phyloP scores from a whole-genome alignment of 208 protist genomes.

The Crithidia thermophila region DNA sequence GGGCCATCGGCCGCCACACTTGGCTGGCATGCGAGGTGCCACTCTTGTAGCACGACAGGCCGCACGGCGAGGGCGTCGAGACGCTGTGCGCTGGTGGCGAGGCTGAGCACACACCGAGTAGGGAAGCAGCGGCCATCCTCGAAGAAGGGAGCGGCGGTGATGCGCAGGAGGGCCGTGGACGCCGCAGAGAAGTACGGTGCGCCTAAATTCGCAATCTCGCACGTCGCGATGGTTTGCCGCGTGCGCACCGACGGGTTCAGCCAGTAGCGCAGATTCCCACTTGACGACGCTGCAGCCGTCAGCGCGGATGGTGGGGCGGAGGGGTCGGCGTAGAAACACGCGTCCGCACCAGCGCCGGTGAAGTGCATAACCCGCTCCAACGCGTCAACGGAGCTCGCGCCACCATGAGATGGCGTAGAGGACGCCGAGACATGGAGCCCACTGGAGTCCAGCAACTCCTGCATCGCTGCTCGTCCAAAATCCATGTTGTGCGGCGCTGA shows the following conservation, averaged over 20 bases:
- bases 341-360: slow-evolving; percentile 29
- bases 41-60: slow-evolving; percentile 58
- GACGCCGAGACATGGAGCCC: not conserved
- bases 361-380: slow-evolving; percentile 36
- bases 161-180: slow-evolving; percentile 35
- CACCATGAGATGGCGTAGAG: not conserved
- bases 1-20: too few species aligned
- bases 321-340: slow-evolving; percentile 26
- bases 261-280: slow-evolving; percentile 33
- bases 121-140: slow-evolving; percentile 48
- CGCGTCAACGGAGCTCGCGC: slow-evolving; percentile 35
- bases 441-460: not conserved
- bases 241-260: slow-evolving; percentile 43
- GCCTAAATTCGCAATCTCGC: slow-evolving; percentile 46
- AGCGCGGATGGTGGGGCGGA: not conserved
- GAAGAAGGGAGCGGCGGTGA: slow-evolving; percentile 40
- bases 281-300: not conserved
- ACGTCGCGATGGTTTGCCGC: slow-evolving; percentile 49
- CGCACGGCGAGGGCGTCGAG: slow-evolving; percentile 46
- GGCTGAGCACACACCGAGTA: slow-evolving; percentile 52
- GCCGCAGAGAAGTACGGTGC: slow-evolving; percentile 33
- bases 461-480: too few species aligned
- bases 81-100: slow-evolving; percentile 51
- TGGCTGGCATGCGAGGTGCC: slow-evolving; percentile 32
- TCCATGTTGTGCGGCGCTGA: too few species aligned